Evolutionary conservation across 768 basidiomycete genomes (phyloP), one percentile per base, ranked within the genome.

Genomic region (Trametes cubensis): DNA sequence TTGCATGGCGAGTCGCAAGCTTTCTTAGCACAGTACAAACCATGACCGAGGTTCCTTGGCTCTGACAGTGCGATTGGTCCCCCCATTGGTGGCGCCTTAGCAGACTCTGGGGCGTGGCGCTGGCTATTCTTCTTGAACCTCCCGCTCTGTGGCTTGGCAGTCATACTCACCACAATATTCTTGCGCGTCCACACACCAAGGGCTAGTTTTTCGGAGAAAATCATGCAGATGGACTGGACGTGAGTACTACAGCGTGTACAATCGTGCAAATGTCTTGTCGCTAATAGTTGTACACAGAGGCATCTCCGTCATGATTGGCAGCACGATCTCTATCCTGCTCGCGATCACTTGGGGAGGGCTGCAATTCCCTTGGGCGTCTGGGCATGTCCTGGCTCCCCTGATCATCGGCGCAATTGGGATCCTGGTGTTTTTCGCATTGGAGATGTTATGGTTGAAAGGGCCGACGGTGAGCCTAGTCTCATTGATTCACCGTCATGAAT

Each of bases 191-290:
- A 41, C 4, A 67, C 67, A 0, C 77, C 77, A 3, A 48, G 63
- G 20, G 70, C 68, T 1, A 69, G 69, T 3, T 25, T 75, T 2
- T 34, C 49, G 6, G 61, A 66, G 20, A 77, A 76, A 55, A 41
- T 78, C 13, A 50, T 48, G 0, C 55, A 70, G 6, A 71, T 78
- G 28, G 77, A 78, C 46, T 77, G 76, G 78, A 69, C 70, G 75
- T 76, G 58, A 58, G 77, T 67, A 6, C 10, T 20, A 64, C 63
- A 1, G 1, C 26, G 2, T 6, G 13, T n/a, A 2, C 2, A 17
- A 3, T 61, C 67, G 42, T 82, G 73, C 2, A n/a, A 30, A 4
- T 0, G 39, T 17, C 17, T 30, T 26, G 11, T 21, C 17, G n/a
- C n/a, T n/a, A n/a, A n/a, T 5, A 8, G 34, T 34, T 17, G 2